These are phyloP conservation scores for Lipomyces japonicus DNA, from an alignment of 805 yeast genomes.

Conservation along the genomic window DNA sequence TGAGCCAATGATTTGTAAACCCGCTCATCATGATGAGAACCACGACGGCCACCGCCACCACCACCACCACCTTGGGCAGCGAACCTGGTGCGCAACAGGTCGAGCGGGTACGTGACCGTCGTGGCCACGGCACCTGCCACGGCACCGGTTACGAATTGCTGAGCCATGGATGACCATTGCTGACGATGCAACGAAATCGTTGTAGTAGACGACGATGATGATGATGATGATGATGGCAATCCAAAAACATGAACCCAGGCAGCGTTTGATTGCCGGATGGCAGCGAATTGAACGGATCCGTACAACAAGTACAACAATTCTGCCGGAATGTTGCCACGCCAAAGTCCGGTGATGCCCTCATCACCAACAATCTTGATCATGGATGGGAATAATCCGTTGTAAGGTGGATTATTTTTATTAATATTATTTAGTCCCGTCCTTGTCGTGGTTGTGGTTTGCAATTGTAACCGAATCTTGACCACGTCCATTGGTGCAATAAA, in stretches of 20 bases:
- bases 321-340: conserved; percentile 97
- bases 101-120: conserved; percentile 77
- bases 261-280: conserved; percentile 60
- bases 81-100: conserved; percentile 78
- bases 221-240: conserved; percentile 36
- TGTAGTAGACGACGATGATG: conserved; percentile 12
- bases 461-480: conserved; percentile 69
- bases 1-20: conserved; percentile 33
- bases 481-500: conserved; percentile 76
- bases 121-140: conserved; percentile 76
- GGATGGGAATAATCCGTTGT: conserved; percentile 32
- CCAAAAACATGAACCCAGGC: too few species aligned
- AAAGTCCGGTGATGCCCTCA: conserved; percentile 59
- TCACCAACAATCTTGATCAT: conserved; percentile 45
- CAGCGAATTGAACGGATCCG: conserved; percentile 79
- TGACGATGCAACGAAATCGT: too few species aligned
- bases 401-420: not conserved
- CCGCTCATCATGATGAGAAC: too few species aligned
- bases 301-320: conserved; percentile 77
- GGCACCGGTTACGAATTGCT: conserved; percentile 63
- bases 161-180: conserved; percentile 39
- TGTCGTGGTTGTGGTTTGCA: conserved; percentile 40
- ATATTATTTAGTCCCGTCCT: not conserved
- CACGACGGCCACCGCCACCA: conserved; percentile 1
- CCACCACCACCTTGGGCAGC: conserved; percentile 53